Base-by-base conservation (phyloP, 129 eudicot genomes). In the Gnaphalium uliginosum region DNA sequence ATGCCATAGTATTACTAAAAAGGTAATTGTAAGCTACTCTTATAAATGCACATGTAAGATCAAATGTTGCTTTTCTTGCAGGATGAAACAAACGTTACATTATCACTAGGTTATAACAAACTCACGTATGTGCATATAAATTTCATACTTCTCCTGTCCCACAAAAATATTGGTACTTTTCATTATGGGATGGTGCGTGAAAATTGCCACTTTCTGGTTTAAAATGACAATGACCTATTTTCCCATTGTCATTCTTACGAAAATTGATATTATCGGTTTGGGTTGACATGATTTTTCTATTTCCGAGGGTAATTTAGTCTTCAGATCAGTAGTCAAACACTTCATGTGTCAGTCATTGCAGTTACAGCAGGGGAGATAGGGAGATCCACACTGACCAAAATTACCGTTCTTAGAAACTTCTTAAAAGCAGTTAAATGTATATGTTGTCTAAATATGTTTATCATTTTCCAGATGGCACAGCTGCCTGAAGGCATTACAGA, bases 401-500 rank as follows among this genome's bases (percentile, higher is more conserved):
- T 22, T 59, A 25, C 41, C 21, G 65, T 78, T 39, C 68, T 30
- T 70, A 2, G 39, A 43, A 21, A 9, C 19, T 17, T 61, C 8
- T 59, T 17, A 24, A 53, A 17, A 1, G 32, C 39, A n/a, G 11
- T 6, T 9, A 66, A 51, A 33, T 25, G 10, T 26, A 6, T 78
- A 39, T 43, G 68, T 50, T 17, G 43, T 60, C 56, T 78, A 46
- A 67, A 39, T 80, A 29, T 32, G 23, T 57, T 43, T 63, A 32
- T 66, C 46, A n/a, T 65, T 64, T 81, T 72, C 26, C 89, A 94
- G 97, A 94, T 94, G 97, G 97, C 98, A 64, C 93, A 82, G 82
- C 76, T 94, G 79, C 98, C 98, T 4, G 97, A 94, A 85, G 98
- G 97, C 71, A 87, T 94, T 61, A 94, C 98, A 43, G 96, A 94